These are phyloP conservation scores for Monilinia polystroma DNA, from an alignment of 2,329 filamentous ascomycete genomes.

Conservation along the genomic window DNA sequence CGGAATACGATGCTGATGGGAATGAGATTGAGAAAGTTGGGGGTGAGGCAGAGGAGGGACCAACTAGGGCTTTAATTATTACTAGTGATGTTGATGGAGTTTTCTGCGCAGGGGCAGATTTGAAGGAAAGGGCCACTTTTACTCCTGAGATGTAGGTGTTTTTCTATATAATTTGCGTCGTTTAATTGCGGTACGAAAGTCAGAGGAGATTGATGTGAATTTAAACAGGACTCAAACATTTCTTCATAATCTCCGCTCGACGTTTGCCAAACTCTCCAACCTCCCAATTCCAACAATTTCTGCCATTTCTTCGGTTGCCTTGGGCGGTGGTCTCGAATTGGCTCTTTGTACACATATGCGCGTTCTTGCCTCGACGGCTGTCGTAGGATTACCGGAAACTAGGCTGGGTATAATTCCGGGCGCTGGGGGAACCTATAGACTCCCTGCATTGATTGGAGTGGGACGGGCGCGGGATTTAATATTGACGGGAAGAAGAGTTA, in stretches of 20 bases:
- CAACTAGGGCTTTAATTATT: slow-evolving; percentile 78
- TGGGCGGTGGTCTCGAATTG: slow-evolving; percentile 92
- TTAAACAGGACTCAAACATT: slow-evolving; percentile 70
- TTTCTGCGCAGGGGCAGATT: slow-evolving; percentile 92
- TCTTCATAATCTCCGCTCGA: slow-evolving; percentile 71
- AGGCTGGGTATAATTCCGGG: slow-evolving; percentile 91
- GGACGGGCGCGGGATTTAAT: slow-evolving; percentile 85
- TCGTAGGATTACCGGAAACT: slow-evolving; percentile 85
- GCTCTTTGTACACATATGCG: slow-evolving; percentile 87
- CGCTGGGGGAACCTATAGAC: slow-evolving; percentile 86
- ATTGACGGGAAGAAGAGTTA: slow-evolving; percentile 82
- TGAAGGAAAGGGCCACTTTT: slow-evolving; percentile 83
- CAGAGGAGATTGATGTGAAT: not conserved
- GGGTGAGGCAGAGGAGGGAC: slow-evolving; percentile 48
- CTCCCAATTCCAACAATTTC: slow-evolving; percentile 89
- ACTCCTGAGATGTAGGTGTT: slow-evolving; percentile 66
- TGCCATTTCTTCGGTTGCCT: slow-evolving; percentile 79
- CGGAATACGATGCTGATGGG: slow-evolving; percentile 56
- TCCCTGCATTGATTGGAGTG: slow-evolving; percentile 78
- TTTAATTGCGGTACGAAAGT: no score
- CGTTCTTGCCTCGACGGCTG: slow-evolving; percentile 75
- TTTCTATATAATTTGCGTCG: not conserved
- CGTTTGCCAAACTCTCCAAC: slow-evolving; percentile 68
- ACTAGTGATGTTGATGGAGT: slow-evolving; percentile 80
- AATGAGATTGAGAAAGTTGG: slow-evolving; percentile 53